phyloP scores from a whole-genome alignment of 176 grass and related monocot genomes.

The Oryza punctata region DNA sequence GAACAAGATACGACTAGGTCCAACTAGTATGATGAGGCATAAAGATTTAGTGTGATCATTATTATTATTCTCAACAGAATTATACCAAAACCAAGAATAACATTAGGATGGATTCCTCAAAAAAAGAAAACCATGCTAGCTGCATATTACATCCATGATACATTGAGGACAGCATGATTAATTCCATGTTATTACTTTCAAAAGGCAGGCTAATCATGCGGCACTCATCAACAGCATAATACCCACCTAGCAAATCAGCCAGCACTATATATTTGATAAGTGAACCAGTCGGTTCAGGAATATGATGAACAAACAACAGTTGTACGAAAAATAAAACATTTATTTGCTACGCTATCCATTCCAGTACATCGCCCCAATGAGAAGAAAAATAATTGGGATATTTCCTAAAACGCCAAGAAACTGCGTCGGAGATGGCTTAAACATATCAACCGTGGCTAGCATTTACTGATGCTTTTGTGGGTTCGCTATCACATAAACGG shows the following conservation, averaged over 20 bases:
- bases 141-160: slow-evolving; percentile 14
- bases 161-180: slow-evolving; percentile 14
- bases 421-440: background rate
- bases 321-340: background rate
- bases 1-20: background rate
- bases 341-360: background rate
- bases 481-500: background rate
- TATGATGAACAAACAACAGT: background rate
- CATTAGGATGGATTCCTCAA: background rate
- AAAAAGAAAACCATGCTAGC: slow-evolving; percentile 11
- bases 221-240: slow-evolving; percentile 4
- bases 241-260: background rate
- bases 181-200: background rate
- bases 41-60: slow-evolving; percentile 17
- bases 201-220: slow-evolving; percentile 7
- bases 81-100: background rate
- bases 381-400: background rate
- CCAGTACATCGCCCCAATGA: background rate
- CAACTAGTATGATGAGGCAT: slow-evolving; percentile 6
- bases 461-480: background rate
- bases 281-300: background rate
- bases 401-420: background rate
- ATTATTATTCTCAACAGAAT: slow-evolving; percentile 37
- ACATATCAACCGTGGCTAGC: background rate
- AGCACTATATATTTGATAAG: slow-evolving; percentile 23